phyloP scores from a whole-genome alignment of 2,329 filamentous ascomycete genomes.

The Colletotrichum gigasporum region DNA sequence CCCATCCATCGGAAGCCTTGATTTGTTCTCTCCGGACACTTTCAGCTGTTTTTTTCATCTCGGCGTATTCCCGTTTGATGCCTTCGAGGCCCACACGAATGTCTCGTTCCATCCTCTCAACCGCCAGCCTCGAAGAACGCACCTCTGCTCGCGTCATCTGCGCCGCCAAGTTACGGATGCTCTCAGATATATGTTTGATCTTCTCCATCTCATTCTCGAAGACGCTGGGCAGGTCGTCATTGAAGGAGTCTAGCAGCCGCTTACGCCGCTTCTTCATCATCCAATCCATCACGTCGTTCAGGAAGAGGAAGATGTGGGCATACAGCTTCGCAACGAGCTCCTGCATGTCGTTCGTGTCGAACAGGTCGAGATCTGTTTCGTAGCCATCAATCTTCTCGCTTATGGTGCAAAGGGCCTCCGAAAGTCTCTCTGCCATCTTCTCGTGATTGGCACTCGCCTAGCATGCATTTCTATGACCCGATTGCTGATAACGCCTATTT shows the following conservation, averaged over 20 bases:
- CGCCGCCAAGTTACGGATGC: slow-evolving; percentile 13
- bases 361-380: slow-evolving; percentile 17
- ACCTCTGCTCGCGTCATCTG: slow-evolving; percentile 30
- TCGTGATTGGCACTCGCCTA: slow-evolving; percentile 39
- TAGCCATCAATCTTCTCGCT: slow-evolving; percentile 33
- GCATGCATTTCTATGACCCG: background rate
- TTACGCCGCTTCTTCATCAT: slow-evolving; percentile 31
- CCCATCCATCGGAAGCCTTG: background rate
- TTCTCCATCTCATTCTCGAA: slow-evolving; percentile 28
- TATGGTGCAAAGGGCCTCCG: slow-evolving; percentile 32
- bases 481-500: background rate
- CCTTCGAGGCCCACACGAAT: slow-evolving; percentile 26
- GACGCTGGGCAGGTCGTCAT: slow-evolving; percentile 18
- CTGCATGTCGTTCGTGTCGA: slow-evolving; percentile 29
- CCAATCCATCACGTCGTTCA: slow-evolving; percentile 36
- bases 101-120: slow-evolving; percentile 15
- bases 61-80: background rate
- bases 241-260: slow-evolving; percentile 34
- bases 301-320: slow-evolving; percentile 37
- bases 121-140: slow-evolving; percentile 11
- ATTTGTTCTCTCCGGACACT: background rate
- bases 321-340: slow-evolving; percentile 33
- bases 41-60: background rate
- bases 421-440: slow-evolving; percentile 32
- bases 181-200: slow-evolving; percentile 20